Evolutionary conservation across 306 rosid genomes (phyloP).

Genomic region (Casuarina equisetifolia): DNA sequence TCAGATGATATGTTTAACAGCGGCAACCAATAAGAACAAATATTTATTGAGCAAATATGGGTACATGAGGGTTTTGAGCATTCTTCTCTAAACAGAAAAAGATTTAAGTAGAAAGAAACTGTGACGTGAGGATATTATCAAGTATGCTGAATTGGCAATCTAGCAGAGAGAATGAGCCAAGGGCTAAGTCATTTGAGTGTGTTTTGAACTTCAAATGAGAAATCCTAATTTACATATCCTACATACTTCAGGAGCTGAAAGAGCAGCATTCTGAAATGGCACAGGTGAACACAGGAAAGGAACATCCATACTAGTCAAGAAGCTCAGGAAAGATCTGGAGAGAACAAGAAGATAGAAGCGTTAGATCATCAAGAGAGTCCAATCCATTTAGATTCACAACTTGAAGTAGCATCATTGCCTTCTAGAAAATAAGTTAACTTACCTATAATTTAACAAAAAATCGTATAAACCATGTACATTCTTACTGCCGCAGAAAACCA

Average conservation of each 20-base stretch:
- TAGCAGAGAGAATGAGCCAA: slow-evolving; percentile 16
- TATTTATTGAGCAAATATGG: neutral
- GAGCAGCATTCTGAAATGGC: slow-evolving; percentile 81
- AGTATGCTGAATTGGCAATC: neutral
- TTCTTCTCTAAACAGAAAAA: neutral
- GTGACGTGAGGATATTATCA: neutral
- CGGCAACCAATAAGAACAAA: neutral
- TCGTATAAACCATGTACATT: slow-evolving; percentile 79
- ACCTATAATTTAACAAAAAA: slow-evolving; percentile 85
- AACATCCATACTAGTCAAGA: slow-evolving; percentile 71
- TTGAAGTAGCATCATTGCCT: slow-evolving; percentile 10
- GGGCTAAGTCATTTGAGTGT: slow-evolving; percentile 13
- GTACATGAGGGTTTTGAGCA: neutral
- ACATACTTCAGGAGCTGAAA: slow-evolving; percentile 80
- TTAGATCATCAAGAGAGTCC: slow-evolving; percentile 16
- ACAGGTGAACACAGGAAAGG: slow-evolving; percentile 80
- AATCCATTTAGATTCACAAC: slow-evolving; percentile 11
- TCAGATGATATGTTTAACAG: slow-evolving; percentile 18
- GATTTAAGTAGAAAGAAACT: neutral
- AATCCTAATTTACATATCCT: neutral
- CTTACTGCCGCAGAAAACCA: slow-evolving; percentile 66
- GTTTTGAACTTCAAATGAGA: neutral
- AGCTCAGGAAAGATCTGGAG: slow-evolving; percentile 68
- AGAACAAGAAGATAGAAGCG: slow-evolving; percentile 17
- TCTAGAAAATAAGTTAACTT: slow-evolving; percentile 5